phyloP scores from a whole-genome alignment of 129 eudicot genomes.

The Saposhnikovia divaricata region DNA sequence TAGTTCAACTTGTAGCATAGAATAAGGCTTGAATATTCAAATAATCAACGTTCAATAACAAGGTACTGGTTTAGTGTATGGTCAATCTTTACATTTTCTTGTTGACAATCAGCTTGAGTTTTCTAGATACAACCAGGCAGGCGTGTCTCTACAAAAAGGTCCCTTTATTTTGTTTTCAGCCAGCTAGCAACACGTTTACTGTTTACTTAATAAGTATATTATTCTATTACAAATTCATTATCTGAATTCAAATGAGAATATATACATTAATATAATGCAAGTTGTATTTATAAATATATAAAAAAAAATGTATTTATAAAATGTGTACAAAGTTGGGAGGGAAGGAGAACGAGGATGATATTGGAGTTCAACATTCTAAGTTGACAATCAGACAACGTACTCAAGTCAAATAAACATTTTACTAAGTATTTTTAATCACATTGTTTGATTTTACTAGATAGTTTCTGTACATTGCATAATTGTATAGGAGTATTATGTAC shows the following conservation, averaged over 20 bases:
- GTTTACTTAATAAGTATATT: no score
- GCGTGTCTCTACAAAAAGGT: neutral
- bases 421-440: no score
- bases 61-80: neutral
- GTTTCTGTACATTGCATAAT: no score
- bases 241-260: no score
- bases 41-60: neutral
- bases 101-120: neutral
- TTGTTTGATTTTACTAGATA: no score
- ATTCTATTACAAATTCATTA: no score
- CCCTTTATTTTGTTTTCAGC: neutral
- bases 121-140: neutral
- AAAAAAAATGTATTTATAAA: no score
- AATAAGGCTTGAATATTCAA: neutral
- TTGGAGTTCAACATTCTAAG: neutral
- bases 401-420: no score
- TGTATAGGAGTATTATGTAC: no score
- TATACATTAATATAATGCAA: neutral
- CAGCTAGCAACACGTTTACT: neutral
- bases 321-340: neutral
- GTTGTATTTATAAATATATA: neutral
- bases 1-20: neutral
- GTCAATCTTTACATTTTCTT: neutral
- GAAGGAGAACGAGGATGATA: neutral
- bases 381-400: neutral